Evolutionary conservation across 2,329 filamentous ascomycete species (phyloP), one percentile per base, ranked within the genome.

Genomic region (Zymoseptoria crescenta): DNA sequence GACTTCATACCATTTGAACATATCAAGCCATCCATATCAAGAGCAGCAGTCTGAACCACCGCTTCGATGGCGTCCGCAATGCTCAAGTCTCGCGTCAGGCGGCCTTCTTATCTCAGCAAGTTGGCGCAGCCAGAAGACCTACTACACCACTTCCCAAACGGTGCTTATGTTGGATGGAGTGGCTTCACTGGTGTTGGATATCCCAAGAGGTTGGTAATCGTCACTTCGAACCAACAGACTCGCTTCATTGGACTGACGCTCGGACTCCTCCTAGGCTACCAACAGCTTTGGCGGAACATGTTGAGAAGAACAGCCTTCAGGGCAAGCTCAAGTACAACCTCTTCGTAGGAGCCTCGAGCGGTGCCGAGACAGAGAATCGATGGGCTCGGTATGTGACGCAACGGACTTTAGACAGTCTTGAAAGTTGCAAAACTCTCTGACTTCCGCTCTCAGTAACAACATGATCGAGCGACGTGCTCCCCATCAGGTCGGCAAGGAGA

Each of bases 401-500:
- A 16, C 7, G 13, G 10, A 41, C 9, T 41, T 16, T 10, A 41
- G 5, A 10, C 16, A 16, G 35, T 4, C 35, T 41, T 16, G 35
- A 16, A 10, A 5, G 6, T 52, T 28, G 50, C 50, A 28, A 19
- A 51, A 8, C 51, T 28, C 27, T 28, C n/a, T 27, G 24, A 24
- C 24, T 24, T 24, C 24, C 4, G 24, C 24, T 24, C 4, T 3
- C 9, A 24, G 29, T 24, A 79, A 93, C 64, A 87, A 96, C 76
- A 96, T 96, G 91, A 96, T 96, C 69, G 87, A 93, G 77, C 82
- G 90, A 59, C 83, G 91, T 58, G 83, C 84, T 67, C 91, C 91
- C 58, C 91, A 96, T 76, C 91, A 96, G 73, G 91, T 96, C 61
- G 91, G 91, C 71, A 96, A 95, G 79, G 83, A 88, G 60, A 96